Conservation (phyloP, 2,329 filamentous ascomycete species). For the Paracamarosporium sp. region DNA sequence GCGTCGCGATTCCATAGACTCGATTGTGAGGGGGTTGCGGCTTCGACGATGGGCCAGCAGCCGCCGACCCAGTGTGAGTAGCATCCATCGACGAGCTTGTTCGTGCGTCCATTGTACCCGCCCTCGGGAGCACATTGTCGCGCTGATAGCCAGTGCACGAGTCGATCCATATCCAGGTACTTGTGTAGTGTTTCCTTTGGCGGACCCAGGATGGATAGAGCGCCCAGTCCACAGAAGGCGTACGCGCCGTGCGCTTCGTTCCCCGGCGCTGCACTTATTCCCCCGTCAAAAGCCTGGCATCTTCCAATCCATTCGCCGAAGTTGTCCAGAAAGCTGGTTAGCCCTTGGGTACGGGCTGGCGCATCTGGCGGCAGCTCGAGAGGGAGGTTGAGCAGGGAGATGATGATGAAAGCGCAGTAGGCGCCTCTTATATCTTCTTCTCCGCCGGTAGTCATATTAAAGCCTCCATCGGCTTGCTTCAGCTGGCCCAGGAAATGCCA, state of each 20-base stretch:
- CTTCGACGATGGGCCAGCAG: slow-evolving; percentile 91
- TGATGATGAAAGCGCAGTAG: slow-evolving; percentile 86
- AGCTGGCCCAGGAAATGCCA: slow-evolving; percentile 89
- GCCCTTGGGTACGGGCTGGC: slow-evolving; percentile 68
- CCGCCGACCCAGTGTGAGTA: slow-evolving; percentile 98
- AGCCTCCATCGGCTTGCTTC: slow-evolving; percentile 89
- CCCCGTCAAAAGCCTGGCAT: slow-evolving; percentile 97
- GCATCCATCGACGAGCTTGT: slow-evolving; percentile 97
- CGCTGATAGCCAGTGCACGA: slow-evolving; percentile 87
- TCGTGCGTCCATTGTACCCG: slow-evolving; percentile 90
- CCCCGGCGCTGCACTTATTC: slow-evolving; percentile 83
- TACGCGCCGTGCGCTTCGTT: slow-evolving; percentile 96
- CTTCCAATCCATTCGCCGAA: slow-evolving; percentile 80
- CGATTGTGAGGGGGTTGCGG: slow-evolving; percentile 56
- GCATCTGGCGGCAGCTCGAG: slow-evolving; percentile 77
- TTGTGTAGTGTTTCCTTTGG: slow-evolving; percentile 76
- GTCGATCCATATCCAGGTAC: slow-evolving; percentile 77
- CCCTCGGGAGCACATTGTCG: slow-evolving; percentile 91
- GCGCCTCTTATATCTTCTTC: slow-evolving; percentile 94
- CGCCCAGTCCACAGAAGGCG: slow-evolving; percentile 91
- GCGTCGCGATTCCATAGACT: slow-evolving; percentile 82
- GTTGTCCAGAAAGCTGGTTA: slow-evolving; percentile 71
- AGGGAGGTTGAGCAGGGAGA: slow-evolving; percentile 84
- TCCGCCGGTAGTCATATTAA: slow-evolving; percentile 82
- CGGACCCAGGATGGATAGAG: slow-evolving; percentile 82